Evolutionary conservation across 106 monocot species (phyloP).

Genomic region (Allium sativum): DNA sequence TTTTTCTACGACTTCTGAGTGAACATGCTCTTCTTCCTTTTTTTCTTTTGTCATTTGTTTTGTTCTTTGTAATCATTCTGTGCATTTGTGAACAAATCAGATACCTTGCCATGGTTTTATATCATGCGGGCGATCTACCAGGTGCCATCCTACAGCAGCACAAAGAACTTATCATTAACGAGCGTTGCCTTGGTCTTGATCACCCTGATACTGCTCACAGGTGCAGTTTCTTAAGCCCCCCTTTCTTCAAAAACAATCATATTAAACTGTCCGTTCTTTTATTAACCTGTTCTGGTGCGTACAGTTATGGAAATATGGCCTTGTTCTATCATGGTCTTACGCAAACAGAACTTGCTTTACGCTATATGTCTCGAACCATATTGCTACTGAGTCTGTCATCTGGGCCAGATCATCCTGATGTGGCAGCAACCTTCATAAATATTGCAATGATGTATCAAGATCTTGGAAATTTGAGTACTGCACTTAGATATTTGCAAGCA

Average conservation of each 20-base stretch:
- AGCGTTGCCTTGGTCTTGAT: slow-evolving; percentile 89
- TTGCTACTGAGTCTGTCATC: slow-evolving; percentile 70
- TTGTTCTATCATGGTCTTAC: slow-evolving; percentile 92
- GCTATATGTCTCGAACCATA: slow-evolving; percentile 80
- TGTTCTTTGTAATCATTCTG: no score
- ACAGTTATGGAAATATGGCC: slow-evolving; percentile 97
- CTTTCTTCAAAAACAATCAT: neutral
- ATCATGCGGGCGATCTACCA: slow-evolving; percentile 89
- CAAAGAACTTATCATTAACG: slow-evolving; percentile 96
- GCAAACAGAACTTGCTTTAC: slow-evolving; percentile 82
- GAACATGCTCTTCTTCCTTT: no score
- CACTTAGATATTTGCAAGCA: slow-evolving; percentile 86
- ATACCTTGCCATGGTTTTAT: slow-evolving; percentile 94
- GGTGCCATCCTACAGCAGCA: slow-evolving; percentile 98
- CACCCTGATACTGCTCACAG: slow-evolving; percentile 96
- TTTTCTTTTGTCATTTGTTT: no score
- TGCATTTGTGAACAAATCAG: slow-evolving; percentile 17
- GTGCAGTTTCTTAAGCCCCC: neutral
- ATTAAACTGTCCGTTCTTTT: neutral
- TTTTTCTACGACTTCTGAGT: no score
- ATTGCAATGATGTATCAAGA: slow-evolving; percentile 99
- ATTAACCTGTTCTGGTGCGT: neutral
- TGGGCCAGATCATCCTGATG: slow-evolving; percentile 91
- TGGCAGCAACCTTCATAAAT: slow-evolving; percentile 91
- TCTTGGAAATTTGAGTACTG: slow-evolving; percentile 83